phyloP scores from a whole-genome alignment of 108 stramenopile genomes.

The Phaeodactylum tricornutum region DNA sequence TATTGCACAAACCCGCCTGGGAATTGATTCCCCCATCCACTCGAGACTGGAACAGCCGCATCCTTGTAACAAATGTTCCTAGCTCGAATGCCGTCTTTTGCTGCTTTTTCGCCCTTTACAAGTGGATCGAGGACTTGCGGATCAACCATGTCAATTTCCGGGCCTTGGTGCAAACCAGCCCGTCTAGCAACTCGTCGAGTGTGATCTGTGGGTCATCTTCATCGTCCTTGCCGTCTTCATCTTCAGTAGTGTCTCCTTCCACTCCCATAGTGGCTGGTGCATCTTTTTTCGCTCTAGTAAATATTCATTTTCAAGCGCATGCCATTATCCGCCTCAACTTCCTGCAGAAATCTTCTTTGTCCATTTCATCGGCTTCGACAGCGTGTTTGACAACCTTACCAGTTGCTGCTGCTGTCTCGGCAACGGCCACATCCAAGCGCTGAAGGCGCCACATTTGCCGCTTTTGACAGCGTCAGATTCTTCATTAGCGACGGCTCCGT shows the following conservation, averaged over 20 bases:
- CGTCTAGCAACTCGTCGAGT: conserved; percentile 91
- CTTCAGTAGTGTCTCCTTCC: conserved; percentile 27
- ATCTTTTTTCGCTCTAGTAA: conserved; percentile 59
- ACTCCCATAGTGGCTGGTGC: conserved; percentile 11
- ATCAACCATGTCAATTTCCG: too few species aligned
- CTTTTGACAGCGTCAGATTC: conserved; percentile 65
- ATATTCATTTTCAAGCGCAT: conserved; percentile 91
- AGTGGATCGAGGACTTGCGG: too few species aligned
- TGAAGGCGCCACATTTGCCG: conserved; percentile 77
- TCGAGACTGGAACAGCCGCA: too few species aligned
- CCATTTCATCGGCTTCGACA: conserved; percentile 69
- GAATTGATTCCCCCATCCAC: too few species aligned
- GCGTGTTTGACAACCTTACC: conserved; percentile 33
- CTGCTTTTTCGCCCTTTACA: conserved; percentile 80
- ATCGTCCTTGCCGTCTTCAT: conserved; percentile 72
- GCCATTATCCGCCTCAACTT: conserved; percentile 95
- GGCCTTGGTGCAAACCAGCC: too few species aligned
- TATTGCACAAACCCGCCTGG: too few species aligned
- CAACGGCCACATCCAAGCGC: conserved; percentile 59
- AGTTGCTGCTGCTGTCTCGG: conserved; percentile 21
- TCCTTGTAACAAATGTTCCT: too few species aligned
- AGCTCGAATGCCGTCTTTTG: conserved; percentile 81
- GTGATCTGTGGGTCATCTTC: conserved; percentile 92
- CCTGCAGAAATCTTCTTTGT: conserved; percentile 92
- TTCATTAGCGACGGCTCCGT: conserved; percentile 64